These are phyloP conservation scores for Nepenthes mirabilis DNA, from an alignment of 148 eudicot genomes.

Conservation along the genomic window DNA sequence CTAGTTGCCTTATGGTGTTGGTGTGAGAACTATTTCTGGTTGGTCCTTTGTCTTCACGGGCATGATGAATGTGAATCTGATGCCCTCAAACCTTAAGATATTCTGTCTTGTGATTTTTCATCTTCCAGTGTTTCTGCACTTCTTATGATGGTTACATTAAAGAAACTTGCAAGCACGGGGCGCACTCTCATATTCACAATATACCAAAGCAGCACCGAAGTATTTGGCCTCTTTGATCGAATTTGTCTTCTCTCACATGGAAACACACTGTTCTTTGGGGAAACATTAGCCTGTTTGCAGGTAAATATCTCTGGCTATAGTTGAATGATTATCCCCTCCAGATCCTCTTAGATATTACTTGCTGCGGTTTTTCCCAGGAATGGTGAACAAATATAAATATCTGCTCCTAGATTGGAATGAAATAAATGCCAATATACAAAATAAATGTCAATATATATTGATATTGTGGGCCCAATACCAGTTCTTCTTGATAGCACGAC, in stretches of 20 bases:
- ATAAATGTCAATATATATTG: no score
- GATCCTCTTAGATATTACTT: neutral
- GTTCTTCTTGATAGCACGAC: no score
- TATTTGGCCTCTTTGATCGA: slow-evolving; percentile 92
- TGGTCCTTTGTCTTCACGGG: no score
- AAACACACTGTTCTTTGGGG: slow-evolving; percentile 88
- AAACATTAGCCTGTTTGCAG: slow-evolving; percentile 97
- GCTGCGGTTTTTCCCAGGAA: no score
- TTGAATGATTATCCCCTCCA: neutral
- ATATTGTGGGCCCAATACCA: no score
- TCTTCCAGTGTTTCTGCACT: slow-evolving; percentile 89
- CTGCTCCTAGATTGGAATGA: no score
- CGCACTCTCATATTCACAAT: slow-evolving; percentile 91
- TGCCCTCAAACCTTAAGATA: neutral
- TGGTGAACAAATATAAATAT: no score
- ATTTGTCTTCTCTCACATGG: slow-evolving; percentile 96
- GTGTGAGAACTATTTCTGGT: no score
- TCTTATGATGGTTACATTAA: slow-evolving; percentile 96
- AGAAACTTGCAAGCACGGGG: slow-evolving; percentile 93
- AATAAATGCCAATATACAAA: no score
- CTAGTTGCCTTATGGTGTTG: no score
- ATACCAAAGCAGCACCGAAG: slow-evolving; percentile 96
- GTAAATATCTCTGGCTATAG: slow-evolving; percentile 17
- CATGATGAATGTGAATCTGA: neutral
- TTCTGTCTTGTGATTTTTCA: neutral